Evolutionary conservation across 257 asterid genomes (phyloP).

Genomic region (Nicotiana tomentosiformis): DNA sequence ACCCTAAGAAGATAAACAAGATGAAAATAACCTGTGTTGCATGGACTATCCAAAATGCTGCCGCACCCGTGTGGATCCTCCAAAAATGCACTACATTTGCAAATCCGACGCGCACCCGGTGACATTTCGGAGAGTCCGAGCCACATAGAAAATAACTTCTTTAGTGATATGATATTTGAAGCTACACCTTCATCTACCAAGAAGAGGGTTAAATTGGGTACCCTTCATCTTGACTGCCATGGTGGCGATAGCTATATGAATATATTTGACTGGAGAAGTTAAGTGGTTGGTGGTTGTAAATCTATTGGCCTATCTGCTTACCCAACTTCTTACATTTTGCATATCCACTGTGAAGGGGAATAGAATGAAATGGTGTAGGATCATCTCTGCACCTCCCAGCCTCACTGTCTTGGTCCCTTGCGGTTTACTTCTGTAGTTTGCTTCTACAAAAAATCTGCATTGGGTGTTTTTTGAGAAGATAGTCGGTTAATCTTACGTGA

Average conservation of each 20-base stretch:
- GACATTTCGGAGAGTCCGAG: too few species aligned
- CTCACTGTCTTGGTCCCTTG: not conserved
- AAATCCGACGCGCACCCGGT: too few species aligned
- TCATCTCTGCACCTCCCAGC: not conserved
- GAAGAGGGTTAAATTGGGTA: conserved; percentile 22
- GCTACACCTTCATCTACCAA: conserved; percentile 27
- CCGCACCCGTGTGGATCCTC: too few species aligned
- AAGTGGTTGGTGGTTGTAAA: conserved; percentile 49
- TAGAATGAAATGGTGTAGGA: not conserved
- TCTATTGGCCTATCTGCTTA: conserved; percentile 40
- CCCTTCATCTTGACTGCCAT: conserved; percentile 40
- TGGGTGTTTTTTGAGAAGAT: too few species aligned
- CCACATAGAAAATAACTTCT: too few species aligned
- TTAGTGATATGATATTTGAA: not conserved
- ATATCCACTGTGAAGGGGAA: too few species aligned
- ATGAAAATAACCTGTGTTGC: too few species aligned
- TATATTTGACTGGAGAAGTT: conserved; percentile 19
- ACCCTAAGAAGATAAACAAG: too few species aligned
- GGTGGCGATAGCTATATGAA: conserved; percentile 34
- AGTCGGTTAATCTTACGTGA: too few species aligned
- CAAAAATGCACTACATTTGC: too few species aligned
- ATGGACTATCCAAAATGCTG: too few species aligned
- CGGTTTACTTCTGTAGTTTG: not conserved
- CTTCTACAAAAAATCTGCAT: too few species aligned
- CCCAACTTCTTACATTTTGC: conserved; percentile 40